Evolutionary conservation across 306 rosid species (phyloP).

Genomic region (Quercus mongolica): DNA sequence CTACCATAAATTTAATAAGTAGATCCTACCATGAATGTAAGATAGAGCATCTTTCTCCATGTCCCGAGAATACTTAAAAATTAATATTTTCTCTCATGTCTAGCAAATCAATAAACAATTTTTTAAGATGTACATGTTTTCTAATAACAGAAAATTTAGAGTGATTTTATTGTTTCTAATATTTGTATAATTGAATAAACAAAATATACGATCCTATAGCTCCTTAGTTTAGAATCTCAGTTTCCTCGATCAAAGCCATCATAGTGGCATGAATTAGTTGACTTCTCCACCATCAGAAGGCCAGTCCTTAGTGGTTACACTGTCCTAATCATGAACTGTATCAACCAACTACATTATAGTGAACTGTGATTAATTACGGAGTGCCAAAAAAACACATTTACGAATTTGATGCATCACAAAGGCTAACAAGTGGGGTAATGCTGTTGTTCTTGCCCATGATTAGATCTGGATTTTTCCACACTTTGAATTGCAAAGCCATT

Average conservation of each 20-base stretch:
- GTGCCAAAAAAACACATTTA: not conserved
- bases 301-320: not conserved
- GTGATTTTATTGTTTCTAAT: too few species aligned
- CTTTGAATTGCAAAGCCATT: not conserved
- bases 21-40: accelerated
- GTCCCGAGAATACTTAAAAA: too few species aligned
- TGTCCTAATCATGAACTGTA: not conserved
- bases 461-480: not conserved
- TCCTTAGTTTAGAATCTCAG: not conserved
- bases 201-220: too few species aligned
- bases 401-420: not conserved
- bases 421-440: too few species aligned
- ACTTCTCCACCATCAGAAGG: not conserved
- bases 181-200: too few species aligned
- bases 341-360: not conserved
- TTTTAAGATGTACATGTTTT: too few species aligned
- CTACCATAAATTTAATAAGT: too few species aligned
- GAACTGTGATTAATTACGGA: not conserved
- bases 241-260: not conserved
- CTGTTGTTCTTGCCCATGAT: not conserved
- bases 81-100: too few species aligned
- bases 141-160: too few species aligned
- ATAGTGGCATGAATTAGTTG: not conserved
- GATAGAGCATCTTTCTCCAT: accelerated
- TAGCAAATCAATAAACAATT: too few species aligned